phyloP scores from a whole-genome alignment of 306 rosid species.

The Rubus parviflorus region DNA sequence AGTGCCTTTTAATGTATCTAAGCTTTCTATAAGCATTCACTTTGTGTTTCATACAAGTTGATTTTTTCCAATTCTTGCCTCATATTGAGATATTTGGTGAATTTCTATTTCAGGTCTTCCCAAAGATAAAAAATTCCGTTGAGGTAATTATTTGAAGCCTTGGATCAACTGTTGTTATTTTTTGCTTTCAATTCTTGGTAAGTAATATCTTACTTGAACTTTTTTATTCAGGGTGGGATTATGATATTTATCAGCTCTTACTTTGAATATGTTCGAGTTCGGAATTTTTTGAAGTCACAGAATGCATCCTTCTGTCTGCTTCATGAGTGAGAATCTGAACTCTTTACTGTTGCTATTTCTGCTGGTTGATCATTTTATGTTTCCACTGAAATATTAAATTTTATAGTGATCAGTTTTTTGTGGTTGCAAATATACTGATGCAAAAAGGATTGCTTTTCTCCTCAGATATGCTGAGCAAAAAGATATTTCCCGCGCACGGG shows the following conservation, averaged over 20 bases:
- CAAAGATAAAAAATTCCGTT: constrained; percentile 72
- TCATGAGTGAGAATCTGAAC: constrained; percentile 75
- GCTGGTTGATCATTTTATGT: background rate
- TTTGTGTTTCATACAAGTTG: background rate
- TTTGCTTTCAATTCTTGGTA: background rate
- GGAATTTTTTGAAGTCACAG: constrained; percentile 80
- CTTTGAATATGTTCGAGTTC: constrained; percentile 73
- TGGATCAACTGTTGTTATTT: constrained; percentile 6
- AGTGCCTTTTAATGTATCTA: background rate
- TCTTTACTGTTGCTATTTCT: constrained; percentile 13
- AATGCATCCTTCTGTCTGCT: constrained; percentile 86
- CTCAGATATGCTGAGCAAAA: constrained; percentile 74
- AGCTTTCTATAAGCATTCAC: background rate
- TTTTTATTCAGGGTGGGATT: constrained; percentile 69
- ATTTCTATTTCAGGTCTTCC: constrained; percentile 67
- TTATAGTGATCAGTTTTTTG: background rate
- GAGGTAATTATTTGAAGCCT: constrained; percentile 45
- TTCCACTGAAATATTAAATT: background rate
- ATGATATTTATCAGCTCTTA: constrained; percentile 85
- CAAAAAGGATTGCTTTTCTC: constrained; percentile 20
- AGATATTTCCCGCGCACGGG: constrained; percentile 82
- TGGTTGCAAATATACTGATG: constrained; percentile 16
- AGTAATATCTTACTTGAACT: constrained; percentile 19
- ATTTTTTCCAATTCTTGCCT: background rate
- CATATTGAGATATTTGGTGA: constrained; percentile 15